Percentiles rank a stretch among this genome's conserved stretches.
These are phyloP conservation scores for Cyclostephanos tholiformis DNA, from an alignment of 108 stramenopile species.

Conservation along the genomic window DNA sequence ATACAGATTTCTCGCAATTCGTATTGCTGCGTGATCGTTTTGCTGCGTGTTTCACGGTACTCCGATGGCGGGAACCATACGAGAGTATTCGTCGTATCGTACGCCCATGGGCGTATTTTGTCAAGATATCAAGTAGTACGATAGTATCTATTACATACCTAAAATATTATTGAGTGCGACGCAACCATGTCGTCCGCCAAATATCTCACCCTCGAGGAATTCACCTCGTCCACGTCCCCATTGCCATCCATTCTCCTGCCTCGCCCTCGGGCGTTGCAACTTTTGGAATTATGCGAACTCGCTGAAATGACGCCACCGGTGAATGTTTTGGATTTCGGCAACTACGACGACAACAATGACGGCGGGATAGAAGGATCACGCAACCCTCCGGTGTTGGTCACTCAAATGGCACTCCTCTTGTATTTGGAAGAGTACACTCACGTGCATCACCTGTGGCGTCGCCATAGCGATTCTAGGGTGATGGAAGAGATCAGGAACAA, in stretches of 20 bases:
- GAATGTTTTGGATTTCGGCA: slow-evolving; percentile 1
- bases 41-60: no score
- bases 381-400: slow-evolving; percentile 24
- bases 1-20: no score
- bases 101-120: no score
- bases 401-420: slow-evolving; percentile 49
- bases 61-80: no score
- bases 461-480: not conserved
- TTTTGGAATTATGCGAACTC: slow-evolving; percentile 38
- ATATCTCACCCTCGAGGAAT: slow-evolving; percentile 14
- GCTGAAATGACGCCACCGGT: slow-evolving; percentile 38
- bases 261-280: slow-evolving; percentile 26
- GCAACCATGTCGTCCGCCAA: slow-evolving; percentile 7
- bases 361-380: not conserved
- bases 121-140: no score
- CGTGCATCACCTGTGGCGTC: slow-evolving; percentile 50
- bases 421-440: slow-evolving; percentile 51
- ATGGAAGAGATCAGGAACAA: not conserved
- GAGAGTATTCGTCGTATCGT: no score
- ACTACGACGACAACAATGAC: not conserved
- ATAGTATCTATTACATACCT: no score
- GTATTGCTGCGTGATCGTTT: no score
- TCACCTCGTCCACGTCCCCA: slow-evolving; percentile 6
- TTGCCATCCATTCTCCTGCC: slow-evolving; percentile 34
- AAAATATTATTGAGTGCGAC: no score